These are phyloP conservation scores for Blastobotrys illinoisensis DNA, from an alignment of 1,139 yeast species.

Conservation along the genomic window DNA sequence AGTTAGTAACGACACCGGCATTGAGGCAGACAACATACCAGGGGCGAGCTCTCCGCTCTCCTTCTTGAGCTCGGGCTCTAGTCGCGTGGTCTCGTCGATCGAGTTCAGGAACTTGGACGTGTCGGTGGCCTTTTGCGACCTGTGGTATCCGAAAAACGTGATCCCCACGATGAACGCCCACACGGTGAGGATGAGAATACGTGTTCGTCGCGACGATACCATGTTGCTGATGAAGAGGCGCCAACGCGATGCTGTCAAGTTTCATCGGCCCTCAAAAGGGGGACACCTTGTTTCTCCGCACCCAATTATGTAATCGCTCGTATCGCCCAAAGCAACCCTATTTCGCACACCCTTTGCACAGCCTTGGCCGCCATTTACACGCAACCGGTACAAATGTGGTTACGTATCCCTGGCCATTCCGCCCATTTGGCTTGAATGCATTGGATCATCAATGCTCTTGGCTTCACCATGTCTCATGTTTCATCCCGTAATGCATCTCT, in stretches of 20 bases:
- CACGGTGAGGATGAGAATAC: constrained; percentile 25
- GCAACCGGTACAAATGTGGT: too few relatives aligned
- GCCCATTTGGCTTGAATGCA: too few relatives aligned
- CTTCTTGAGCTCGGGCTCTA: constrained; percentile 20
- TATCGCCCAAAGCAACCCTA: background rate
- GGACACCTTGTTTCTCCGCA: background rate
- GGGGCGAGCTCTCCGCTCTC: constrained; percentile 3
- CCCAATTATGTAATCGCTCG: background rate
- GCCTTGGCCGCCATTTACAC: too few relatives aligned
- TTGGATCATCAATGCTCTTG: too few relatives aligned
- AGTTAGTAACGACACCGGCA: too few relatives aligned
- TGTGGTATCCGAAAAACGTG: constrained; percentile 24
- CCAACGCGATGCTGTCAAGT: background rate
- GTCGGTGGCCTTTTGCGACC: constrained; percentile 17
- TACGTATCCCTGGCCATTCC: too few relatives aligned
- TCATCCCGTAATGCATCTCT: too few relatives aligned
- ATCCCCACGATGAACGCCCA: constrained; percentile 25
- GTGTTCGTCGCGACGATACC: constrained; percentile 27
- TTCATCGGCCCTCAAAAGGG: background rate
- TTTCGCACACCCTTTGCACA: too few relatives aligned
- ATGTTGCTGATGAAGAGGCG: constrained; percentile 10
- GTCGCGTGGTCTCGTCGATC: constrained; percentile 23
- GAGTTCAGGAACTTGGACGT: constrained; percentile 18
- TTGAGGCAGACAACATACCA: background rate
- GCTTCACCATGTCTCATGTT: background rate